Conservation (phyloP, 257 asterid genomes). For the Gentiana straminea region DNA sequence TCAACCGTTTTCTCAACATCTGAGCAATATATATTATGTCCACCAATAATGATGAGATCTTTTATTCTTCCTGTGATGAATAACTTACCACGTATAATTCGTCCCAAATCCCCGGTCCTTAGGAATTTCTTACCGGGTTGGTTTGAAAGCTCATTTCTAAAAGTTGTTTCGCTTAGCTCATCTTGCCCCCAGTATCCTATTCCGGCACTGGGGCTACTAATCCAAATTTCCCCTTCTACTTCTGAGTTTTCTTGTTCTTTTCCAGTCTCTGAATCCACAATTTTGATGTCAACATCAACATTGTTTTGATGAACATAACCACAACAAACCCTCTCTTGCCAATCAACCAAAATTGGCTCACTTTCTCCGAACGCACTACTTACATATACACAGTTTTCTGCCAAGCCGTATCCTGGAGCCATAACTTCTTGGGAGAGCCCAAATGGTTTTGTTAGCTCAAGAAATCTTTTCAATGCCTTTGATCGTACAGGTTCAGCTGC, state of each 20-base stretch:
- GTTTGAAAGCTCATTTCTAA: constrained; percentile 27
- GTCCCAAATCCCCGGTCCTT: constrained; percentile 58
- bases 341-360: constrained; percentile 37
- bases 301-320: constrained; percentile 28
- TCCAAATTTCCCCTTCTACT: constrained; percentile 65
- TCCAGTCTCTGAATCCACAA: constrained; percentile 41
- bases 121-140: constrained; percentile 28
- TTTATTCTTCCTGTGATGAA: constrained; percentile 55
- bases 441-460: constrained; percentile 35
- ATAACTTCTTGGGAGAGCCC: constrained; percentile 43
- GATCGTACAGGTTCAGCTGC: constrained; percentile 63
- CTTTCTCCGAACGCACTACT: constrained; percentile 60
- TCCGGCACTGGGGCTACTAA: constrained; percentile 53
- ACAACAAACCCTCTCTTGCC: constrained; percentile 59
- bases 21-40: constrained; percentile 49
- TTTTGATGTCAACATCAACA: constrained; percentile 33
- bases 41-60: constrained; percentile 52
- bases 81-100: constrained; percentile 38
- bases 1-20: constrained; percentile 66
- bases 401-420: constrained; percentile 75
- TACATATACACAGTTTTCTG: constrained; percentile 64
- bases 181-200: constrained; percentile 51
- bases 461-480: constrained; percentile 35
- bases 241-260: constrained; percentile 25
- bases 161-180: constrained; percentile 35